Evolutionary conservation across 1,139 yeast genomes (phyloP), one percentile per base, ranked within the genome.

Genomic region (Pichia sp.): DNA sequence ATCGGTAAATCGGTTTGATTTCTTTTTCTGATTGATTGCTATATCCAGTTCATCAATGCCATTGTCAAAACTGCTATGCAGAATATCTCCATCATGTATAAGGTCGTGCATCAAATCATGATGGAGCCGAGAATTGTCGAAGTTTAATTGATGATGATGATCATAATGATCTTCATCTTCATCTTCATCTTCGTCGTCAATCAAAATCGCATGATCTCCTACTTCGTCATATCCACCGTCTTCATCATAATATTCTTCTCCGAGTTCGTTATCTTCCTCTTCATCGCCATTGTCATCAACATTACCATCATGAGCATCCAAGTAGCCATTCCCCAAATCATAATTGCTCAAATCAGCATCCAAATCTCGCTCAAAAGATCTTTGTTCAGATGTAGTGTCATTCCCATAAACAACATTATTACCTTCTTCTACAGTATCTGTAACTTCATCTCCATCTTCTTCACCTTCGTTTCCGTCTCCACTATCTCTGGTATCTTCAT

Each of bases 291-390:
- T 56, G 11, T 51, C 55, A 23, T 52, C 53, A 34, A 58, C 61
- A 36, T 47, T 44, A 6, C n/a, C n/a, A n/a, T 27, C 9, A 28
- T 29, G 33, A 37, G 9, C 28, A 3, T 27, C n/a, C 9, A 1
- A 16, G 26, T 38, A 27, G 4, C 43, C 41, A 29, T 49, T 49
- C 23, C 23, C 23, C 23, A 16, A 16, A 39, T 69, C 76, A n/a
- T 68, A 72, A 50, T 73, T 67, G 2, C 74, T 68, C 4, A 76
- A 60, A 5, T 66, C 68, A 4, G 72, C 79, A 56, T 77, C 81
- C 47, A 76, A 58, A 53, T 76, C 75, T 32, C 48, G 39, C 38
- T 46, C 53, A 7, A 16, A 26, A 2, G 60, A 55, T 7, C 49
- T 55, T 9, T 38, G 36, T 26, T 34, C 47, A n/a, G 27, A 36